Conservation (phyloP, 2,329 filamentous ascomycete genomes). For the Periconia sp. region DNA sequence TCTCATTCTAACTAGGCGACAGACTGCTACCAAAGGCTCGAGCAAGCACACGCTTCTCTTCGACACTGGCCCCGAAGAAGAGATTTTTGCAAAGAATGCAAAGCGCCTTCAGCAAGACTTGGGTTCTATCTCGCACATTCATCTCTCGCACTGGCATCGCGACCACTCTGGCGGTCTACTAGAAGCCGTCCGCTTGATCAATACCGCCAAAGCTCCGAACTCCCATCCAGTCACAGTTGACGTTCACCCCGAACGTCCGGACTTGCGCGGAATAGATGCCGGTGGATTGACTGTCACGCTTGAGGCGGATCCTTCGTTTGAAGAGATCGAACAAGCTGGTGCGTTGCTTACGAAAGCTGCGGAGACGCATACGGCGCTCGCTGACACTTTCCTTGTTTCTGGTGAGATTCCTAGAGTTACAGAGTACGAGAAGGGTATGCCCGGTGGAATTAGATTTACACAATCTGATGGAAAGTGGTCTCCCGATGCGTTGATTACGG, state of each 20-base stretch:
- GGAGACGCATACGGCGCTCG: constrained; percentile 54
- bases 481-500: constrained; percentile 56
- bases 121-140: constrained; percentile 53
- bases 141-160: constrained; percentile 62
- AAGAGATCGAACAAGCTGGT: constrained; percentile 54
- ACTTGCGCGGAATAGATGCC: constrained; percentile 57
- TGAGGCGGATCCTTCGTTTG: constrained; percentile 60
- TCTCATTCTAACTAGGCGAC: constrained; percentile 1
- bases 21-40: constrained; percentile 56
- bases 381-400: constrained; percentile 60
- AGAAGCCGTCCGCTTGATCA: constrained; percentile 57
- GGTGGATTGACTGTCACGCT: constrained; percentile 52
- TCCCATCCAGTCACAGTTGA: constrained; percentile 52
- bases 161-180: constrained; percentile 62
- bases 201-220: constrained; percentile 21
- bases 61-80: constrained; percentile 60
- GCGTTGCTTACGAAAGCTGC: constrained; percentile 47
- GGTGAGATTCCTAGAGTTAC: constrained; percentile 60
- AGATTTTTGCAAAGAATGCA: constrained; percentile 58
- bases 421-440: constrained; percentile 57
- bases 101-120: constrained; percentile 52
- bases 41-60: constrained; percentile 58
- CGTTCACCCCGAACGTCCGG: constrained; percentile 60
- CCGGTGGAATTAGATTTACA: constrained; percentile 53
- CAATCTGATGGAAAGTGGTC: constrained; percentile 52